Evolutionary conservation across 2,329 filamentous ascomycete genomes (phyloP), one percentile per base, ranked within the genome.

Genomic region (Botrytis squamosa): DNA sequence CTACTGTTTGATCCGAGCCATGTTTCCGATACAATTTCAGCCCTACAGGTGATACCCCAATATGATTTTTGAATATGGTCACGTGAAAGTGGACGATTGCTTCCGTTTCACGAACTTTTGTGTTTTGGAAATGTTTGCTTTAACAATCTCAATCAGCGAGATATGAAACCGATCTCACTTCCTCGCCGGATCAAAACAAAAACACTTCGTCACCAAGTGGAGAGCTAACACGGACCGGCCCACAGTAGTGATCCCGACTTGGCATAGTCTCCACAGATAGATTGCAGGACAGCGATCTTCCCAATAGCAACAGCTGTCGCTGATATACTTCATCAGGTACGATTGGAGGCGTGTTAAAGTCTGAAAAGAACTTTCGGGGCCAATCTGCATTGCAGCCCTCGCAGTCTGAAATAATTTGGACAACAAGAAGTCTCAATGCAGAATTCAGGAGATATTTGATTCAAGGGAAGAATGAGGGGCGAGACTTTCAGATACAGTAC

Each of bases 231-330:
- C 49, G 49, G 66, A 42, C n/a, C n/a, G 49, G 52, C 36, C 49
- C 66, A 69, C 36, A 69, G 10, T 29, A 44, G 49, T n/a, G 66
- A 57, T 69, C 38, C n/a, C 25, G 66, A 57, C 49, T 69, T 42
- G 66, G 66, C 66, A 69, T 33, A 69, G 66, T 68, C 49, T 42
- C 49, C 36, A 69, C 49, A 42, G 18, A 59, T 33, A 57, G 46
- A 68, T 55, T 29, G 16, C 2, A 25, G 25, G 38, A 68, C 25
- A 29, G 46, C 25, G 65, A 68, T 29, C n/a, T 33, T 69, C 18
- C 36, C 5, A 20, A 33, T 38, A 5, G n/a, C 66, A 3, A 44
- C 18, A 33, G 12, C 46, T 25, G 22, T 36, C 33, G 33, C 25
- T 42, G 36, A 25, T 40, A 4, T 57, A n/a, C 25, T 57, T 68